Evolutionary conservation across 2,329 filamentous ascomycete species (phyloP), one percentile per base, ranked within the genome.

Genomic region (Claviceps sp.): DNA sequence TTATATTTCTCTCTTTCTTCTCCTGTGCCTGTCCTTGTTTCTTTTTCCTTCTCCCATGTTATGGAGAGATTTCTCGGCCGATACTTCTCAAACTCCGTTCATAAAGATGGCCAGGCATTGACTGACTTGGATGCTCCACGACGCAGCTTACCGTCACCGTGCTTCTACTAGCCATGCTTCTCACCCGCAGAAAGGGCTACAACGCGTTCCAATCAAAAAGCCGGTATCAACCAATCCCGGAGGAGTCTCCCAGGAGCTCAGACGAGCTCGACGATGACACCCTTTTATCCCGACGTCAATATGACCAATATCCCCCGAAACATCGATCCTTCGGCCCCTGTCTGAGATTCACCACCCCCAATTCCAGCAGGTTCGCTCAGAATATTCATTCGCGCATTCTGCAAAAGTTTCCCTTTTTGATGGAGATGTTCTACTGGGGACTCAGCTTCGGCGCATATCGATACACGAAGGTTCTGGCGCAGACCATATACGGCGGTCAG

Each of bases 401-500:
- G 14, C 73, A 73, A 53, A 82, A 78, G 61, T 79, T 86, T 57
- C 85, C 85, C 0, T 88, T 88, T 62, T 65, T 88, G 30, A 81
- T 82, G 1, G 85, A 88, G 65, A 82, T 78, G 42, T 88, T 88
- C 49, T 88, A 88, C 69, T 88, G 84, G 83, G 84, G 50, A 2
- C 47, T 51, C 34, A 52, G 52, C 34, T 54, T 54, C 50, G 52
- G 44, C 52, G 50, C 50, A 16, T 54, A 54, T 30, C 47, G 50
- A 8, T 48, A 49, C 47, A 56, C 54, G 30, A 56, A 56, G 48
- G 45, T 52, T 14, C 41, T 56, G n/a, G 54, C 54, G 7, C 52
- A 54, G 45, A 50, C 48, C 20, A 40, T 49, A 6, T 56, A 54
- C 38, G 54, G 54, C 24, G 54, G 54, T 37, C 54, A 48, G 11